Conservation (phyloP, 164 flowering plant species). For the Liriodendron chinense region DNA sequence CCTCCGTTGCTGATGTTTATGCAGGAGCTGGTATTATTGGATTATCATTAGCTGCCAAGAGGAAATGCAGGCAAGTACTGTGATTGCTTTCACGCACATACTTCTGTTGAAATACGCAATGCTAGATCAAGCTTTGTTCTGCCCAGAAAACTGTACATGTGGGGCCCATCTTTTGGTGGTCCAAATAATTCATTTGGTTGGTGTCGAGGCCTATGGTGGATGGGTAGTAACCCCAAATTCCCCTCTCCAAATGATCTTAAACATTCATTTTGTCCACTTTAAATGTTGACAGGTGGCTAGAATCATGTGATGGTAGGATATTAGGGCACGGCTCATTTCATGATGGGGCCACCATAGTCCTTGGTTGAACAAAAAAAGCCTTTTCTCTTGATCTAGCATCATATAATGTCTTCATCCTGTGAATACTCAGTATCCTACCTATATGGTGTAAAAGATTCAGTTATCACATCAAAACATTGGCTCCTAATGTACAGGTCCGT, state of each 20-base stretch:
- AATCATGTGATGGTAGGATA: too few relatives aligned
- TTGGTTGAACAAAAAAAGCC: too few relatives aligned
- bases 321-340: too few relatives aligned
- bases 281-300: too few relatives aligned
- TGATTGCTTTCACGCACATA: constrained; percentile 6
- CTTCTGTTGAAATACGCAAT: neutral
- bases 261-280: too few relatives aligned
- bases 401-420: neutral
- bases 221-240: too few relatives aligned
- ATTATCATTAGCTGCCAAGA: constrained; percentile 69
- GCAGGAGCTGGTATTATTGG: constrained; percentile 99
- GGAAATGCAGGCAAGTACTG: constrained; percentile 78
- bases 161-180: too few relatives aligned
- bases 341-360: too few relatives aligned
- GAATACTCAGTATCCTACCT: neutral
- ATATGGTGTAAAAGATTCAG: neutral
- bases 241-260: too few relatives aligned
- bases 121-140: neutral
- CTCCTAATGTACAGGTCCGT: constrained; percentile 54
- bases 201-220: too few relatives aligned
- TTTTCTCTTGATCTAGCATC: neutral
- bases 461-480: neutral
- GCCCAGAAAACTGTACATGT: neutral
- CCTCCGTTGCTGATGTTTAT: constrained; percentile 90
- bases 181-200: too few relatives aligned